Evolutionary conservation across 345 rosid genomes (phyloP).

Genomic region (Salix suchowensis): DNA sequence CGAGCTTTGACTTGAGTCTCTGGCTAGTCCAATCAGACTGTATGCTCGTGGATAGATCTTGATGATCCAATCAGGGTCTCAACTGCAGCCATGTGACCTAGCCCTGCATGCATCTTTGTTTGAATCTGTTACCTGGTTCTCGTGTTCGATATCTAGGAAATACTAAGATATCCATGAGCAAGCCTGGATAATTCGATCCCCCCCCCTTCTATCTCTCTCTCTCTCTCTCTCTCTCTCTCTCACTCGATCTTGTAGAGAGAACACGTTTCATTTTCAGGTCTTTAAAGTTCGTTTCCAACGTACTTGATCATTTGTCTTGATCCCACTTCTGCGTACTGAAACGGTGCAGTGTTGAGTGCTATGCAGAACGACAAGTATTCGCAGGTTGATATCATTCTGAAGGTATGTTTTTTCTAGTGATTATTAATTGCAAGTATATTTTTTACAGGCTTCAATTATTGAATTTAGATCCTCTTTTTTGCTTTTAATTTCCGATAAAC

Average conservation of each 20-base stretch:
- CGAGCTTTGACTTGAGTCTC: slow-evolving; percentile 10
- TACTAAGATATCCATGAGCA: neutral
- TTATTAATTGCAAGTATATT: neutral
- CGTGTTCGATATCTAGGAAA: neutral
- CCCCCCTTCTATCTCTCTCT: neutral
- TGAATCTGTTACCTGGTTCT: slow-evolving; percentile 1
- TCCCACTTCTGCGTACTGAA: neutral
- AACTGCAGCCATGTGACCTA: slow-evolving; percentile 14
- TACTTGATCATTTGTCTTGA: neutral
- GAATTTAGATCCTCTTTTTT: neutral
- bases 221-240: neutral
- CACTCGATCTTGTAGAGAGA: neutral
- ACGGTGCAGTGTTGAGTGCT: neutral
- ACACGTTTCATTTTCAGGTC: neutral
- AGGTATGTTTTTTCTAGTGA: neutral
- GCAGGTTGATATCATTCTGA: neutral
- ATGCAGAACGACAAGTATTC: neutral
- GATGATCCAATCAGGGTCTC: neutral
- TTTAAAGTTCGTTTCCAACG: neutral
- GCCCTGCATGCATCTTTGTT: slow-evolving; percentile 14
- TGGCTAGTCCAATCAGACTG: slow-evolving; percentile 1
- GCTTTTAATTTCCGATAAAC: neutral
- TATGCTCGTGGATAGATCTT: neutral
- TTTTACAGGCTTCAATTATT: neutral
- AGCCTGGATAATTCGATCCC: neutral